phyloP scores from a whole-genome alignment of 2,329 filamentous ascomycete species.

The Trichoderma simmonsii region DNA sequence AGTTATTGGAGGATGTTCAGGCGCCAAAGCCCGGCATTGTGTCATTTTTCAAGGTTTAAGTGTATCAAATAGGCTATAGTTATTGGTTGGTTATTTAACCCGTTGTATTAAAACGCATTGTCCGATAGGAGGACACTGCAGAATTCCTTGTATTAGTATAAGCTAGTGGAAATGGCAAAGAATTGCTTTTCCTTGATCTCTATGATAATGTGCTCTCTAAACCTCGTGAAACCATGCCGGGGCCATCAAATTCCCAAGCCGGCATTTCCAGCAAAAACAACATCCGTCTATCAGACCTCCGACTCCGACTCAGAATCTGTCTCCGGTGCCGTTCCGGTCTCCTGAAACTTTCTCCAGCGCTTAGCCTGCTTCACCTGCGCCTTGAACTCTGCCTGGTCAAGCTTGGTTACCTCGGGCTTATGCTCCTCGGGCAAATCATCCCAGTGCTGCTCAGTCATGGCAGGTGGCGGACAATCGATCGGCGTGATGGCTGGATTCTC shows the following conservation, averaged over 20 bases:
- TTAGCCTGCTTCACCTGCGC: conserved; percentile 26
- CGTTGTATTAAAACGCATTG: background rate
- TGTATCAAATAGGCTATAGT: background rate
- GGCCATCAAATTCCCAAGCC: background rate
- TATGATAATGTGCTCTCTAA: too few species aligned
- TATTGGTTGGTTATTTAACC: background rate
- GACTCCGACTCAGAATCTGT: conserved; percentile 24
- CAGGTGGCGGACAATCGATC: background rate
- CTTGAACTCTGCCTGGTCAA: conserved; percentile 25
- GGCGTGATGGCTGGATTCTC: conserved; percentile 31
- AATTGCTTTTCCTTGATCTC: background rate
- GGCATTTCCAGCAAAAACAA: background rate
- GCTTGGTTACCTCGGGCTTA: conserved; percentile 28
- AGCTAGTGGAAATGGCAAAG: background rate
- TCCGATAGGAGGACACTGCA: background rate
- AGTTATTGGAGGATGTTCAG: conserved; percentile 49
- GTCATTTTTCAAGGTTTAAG: conserved; percentile 42
- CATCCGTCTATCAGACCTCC: background rate
- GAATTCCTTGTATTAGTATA: conserved; percentile 6
- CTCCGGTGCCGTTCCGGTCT: conserved; percentile 28
- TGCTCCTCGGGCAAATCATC: conserved; percentile 29
- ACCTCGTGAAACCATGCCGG: fast-evolving
- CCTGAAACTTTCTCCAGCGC: conserved; percentile 29
- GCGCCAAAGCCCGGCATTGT: conserved; percentile 35
- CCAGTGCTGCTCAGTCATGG: conserved; percentile 31